Conservation (phyloP, 768 basidiomycete genomes). For the Tulasnella sp. region DNA sequence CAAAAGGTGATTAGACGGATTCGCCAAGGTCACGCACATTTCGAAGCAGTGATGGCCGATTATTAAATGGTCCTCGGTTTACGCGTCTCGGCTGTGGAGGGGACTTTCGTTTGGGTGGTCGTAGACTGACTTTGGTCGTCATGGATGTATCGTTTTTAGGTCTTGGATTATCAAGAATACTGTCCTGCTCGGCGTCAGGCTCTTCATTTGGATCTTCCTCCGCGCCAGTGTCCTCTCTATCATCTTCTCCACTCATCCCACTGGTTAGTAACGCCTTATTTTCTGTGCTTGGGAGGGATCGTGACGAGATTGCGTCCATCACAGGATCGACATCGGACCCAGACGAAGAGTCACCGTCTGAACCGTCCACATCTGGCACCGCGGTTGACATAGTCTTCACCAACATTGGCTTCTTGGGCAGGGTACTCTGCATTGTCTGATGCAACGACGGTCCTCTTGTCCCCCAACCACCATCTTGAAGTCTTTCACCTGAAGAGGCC, state of each 20-base stretch:
- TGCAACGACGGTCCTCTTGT: no score
- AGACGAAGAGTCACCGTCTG: constrained; percentile 24
- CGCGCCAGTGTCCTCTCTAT: neutral
- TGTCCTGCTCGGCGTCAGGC: neutral
- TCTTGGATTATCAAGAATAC: neutral
- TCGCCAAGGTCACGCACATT: constrained; percentile 46
- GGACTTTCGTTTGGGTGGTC: constrained; percentile 37
- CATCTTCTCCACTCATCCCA: no score
- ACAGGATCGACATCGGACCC: constrained; percentile 24
- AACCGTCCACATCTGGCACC: constrained; percentile 13
- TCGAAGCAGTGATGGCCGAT: constrained; percentile 61
- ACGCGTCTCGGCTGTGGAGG: constrained; percentile 28
- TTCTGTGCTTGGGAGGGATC: constrained; percentile 14
- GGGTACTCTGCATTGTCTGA: no score
- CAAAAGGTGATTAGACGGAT: neutral
- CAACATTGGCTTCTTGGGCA: no score
- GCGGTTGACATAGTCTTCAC: neutral
- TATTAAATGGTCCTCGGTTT: constrained; percentile 48
- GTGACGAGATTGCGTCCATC: constrained; percentile 25
- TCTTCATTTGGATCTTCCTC: constrained; percentile 2
- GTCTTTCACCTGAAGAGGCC: no score
- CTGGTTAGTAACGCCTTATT: neutral
- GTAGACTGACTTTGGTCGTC: neutral
- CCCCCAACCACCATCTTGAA: no score
- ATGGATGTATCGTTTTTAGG: neutral